Conservation (phyloP, 805 yeast genomes). For the Schwanniomyces vanrijiae region DNA sequence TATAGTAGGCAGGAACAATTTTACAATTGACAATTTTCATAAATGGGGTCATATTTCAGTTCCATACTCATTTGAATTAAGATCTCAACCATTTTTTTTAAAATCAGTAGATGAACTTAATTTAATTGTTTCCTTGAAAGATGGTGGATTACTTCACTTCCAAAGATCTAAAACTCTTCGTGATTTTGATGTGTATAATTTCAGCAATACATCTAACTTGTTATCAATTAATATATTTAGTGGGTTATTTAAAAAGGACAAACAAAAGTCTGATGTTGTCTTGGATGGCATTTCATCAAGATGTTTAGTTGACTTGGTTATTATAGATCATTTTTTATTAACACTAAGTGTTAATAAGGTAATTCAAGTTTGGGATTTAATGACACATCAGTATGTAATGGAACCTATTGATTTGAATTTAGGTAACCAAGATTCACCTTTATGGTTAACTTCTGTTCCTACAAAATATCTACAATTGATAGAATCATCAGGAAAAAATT, state of each 20-base stretch:
- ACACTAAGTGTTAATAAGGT: constrained; percentile 56
- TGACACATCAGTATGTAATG: constrained; percentile 24
- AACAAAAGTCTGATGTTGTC: constrained; percentile 15
- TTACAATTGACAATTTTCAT: constrained; percentile 31
- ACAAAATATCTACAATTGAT: constrained; percentile 26
- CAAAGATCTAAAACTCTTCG: constrained; percentile 36
- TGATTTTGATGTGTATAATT: constrained; percentile 45
- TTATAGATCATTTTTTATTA: constrained; percentile 34
- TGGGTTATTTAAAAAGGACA: constrained; percentile 17
- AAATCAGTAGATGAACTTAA: constrained; percentile 44
- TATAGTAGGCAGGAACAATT: constrained; percentile 17
- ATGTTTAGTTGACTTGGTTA: constrained; percentile 43
- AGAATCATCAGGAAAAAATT: constrained; percentile 7
- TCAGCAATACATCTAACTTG: constrained; percentile 48
- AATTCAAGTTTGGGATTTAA: constrained; percentile 61
- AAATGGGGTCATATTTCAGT: constrained; percentile 69
- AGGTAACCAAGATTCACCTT: constrained; percentile 5
- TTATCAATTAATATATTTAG: constrained; percentile 28
- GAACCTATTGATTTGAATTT: constrained; percentile 14
- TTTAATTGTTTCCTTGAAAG: constrained; percentile 61
- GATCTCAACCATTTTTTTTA: constrained; percentile 29
- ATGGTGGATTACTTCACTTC: constrained; percentile 75
- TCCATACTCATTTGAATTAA: constrained; percentile 58
- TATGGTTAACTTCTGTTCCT: constrained; percentile 32
- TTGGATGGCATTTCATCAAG: constrained; percentile 39